Conservation (phyloP, 768 basidiomycete genomes). For the Leccinum pellstonianum region DNA sequence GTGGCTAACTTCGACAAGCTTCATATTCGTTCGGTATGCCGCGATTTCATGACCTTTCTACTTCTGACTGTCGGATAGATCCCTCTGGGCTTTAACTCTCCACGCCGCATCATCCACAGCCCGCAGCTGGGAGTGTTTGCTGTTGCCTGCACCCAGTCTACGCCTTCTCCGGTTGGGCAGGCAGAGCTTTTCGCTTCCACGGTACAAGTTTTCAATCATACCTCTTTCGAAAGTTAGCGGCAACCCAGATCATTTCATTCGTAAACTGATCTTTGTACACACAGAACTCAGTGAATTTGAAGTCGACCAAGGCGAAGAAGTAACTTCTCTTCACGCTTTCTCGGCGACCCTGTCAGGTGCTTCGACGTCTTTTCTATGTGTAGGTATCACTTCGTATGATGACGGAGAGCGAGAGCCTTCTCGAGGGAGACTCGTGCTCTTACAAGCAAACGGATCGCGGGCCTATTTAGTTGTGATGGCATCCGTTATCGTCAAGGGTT, state of each 20-base stretch:
- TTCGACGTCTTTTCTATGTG: conserved; percentile 45
- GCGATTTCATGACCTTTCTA: not conserved
- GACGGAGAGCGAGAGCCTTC: conserved; percentile 49
- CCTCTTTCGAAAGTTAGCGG: conserved; percentile 58
- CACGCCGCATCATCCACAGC: conserved; percentile 64
- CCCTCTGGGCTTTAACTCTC: conserved; percentile 69
- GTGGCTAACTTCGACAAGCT: conserved; percentile 71
- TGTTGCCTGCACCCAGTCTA: conserved; percentile 56
- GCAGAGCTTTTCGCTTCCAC: conserved; percentile 46
- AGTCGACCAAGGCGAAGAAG: conserved; percentile 52
- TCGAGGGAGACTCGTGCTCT: conserved; percentile 61
- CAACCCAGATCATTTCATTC: not conserved
- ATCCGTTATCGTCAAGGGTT: conserved; percentile 53
- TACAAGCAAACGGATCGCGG: conserved; percentile 34
- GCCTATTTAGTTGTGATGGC: conserved; percentile 36
- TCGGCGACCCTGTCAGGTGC: conserved; percentile 28
- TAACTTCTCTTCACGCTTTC: conserved; percentile 49
- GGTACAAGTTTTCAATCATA: conserved; percentile 67
- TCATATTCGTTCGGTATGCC: conserved; percentile 72
- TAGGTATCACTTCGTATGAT: conserved; percentile 45
- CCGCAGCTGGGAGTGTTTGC: conserved; percentile 56
- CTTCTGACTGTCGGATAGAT: conserved; percentile 43
- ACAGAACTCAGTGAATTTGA: conserved; percentile 33
- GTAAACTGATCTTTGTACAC: conserved; percentile 4
- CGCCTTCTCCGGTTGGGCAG: conserved; percentile 55